Conservation (phyloP, 306 rosid species). For the Acmispon strigosus region DNA sequence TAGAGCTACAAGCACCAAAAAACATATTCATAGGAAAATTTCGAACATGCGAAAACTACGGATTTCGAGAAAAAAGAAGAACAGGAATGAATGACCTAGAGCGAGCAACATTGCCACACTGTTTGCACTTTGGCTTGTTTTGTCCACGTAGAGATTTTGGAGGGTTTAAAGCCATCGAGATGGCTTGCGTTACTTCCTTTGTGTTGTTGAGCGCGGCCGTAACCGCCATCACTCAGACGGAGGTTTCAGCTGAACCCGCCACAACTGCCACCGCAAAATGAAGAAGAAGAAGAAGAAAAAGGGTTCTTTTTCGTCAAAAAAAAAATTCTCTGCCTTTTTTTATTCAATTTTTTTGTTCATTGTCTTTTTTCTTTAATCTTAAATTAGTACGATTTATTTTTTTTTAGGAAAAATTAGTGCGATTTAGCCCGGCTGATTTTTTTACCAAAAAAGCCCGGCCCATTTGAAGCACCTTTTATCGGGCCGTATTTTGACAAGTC, state of each 20-base stretch:
- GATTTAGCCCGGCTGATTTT: too few relatives aligned
- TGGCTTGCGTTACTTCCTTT: neutral
- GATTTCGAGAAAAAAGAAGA: too few relatives aligned
- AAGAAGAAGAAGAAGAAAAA: neutral
- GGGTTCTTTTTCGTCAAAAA: neutral
- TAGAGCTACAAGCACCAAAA: neutral
- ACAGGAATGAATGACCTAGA: slow-evolving; percentile 38
- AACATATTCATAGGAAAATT: neutral
- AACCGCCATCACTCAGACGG: neutral
- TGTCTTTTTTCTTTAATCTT: too few relatives aligned
- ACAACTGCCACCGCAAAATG: neutral
- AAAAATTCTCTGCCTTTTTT: neutral
- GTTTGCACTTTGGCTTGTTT: slow-evolving; percentile 28
- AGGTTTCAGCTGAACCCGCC: neutral
- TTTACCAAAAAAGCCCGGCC: neutral
- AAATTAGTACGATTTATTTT: too few relatives aligned
- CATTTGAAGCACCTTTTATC: neutral
- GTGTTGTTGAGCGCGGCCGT: slow-evolving; percentile 13
- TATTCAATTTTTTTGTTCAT: too few relatives aligned
- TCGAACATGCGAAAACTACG: neutral
- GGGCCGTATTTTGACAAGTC: too few relatives aligned
- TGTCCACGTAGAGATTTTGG: slow-evolving; percentile 27
- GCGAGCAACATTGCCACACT: slow-evolving; percentile 86
- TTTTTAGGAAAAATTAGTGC: too few relatives aligned
- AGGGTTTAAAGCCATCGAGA: neutral